Evolutionary conservation across 2,329 filamentous ascomycete species (phyloP).

Genomic region (Grosmannia serpens): DNA sequence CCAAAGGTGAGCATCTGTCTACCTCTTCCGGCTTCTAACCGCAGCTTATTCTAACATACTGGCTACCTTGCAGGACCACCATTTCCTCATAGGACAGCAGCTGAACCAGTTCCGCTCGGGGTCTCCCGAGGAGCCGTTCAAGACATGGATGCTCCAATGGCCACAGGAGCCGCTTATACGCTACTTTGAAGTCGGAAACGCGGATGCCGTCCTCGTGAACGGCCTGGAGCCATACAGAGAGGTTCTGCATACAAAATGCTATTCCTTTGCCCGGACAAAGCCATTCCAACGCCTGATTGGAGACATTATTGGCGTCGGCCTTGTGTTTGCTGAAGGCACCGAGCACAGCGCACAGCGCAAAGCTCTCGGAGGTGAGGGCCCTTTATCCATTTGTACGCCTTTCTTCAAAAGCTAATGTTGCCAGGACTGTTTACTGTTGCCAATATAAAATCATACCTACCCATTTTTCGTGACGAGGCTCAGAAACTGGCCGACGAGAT

Average conservation of each 20-base stretch:
- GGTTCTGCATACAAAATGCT: conserved; percentile 26
- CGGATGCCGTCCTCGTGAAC: conserved; percentile 26
- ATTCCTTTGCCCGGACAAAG: conserved; percentile 25
- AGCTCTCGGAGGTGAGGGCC: conserved; percentile 16
- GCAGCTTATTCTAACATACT: background rate
- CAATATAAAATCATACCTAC: conserved; percentile 25
- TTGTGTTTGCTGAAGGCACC: conserved; percentile 26
- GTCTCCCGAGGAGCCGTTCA: conserved; percentile 7
- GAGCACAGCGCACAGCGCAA: conserved; percentile 22
- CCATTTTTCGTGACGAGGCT: conserved; percentile 24
- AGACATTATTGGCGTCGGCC: conserved; percentile 23
- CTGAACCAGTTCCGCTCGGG: conserved; percentile 5
- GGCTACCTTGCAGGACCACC: conserved; percentile 5
- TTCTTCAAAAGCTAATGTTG: background rate
- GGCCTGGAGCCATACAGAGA: conserved; percentile 23
- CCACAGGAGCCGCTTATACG: conserved; percentile 23
- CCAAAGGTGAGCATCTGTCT: background rate
- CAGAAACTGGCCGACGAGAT: conserved; percentile 1
- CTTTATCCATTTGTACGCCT: no score
- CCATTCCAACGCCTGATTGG: conserved; percentile 21
- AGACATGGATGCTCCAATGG: conserved; percentile 7
- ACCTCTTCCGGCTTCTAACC: no score
- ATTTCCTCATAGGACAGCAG: conserved; percentile 8
- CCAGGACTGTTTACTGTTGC: conserved; percentile 23
- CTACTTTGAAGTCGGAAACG: conserved; percentile 22